Evolutionary conservation across 2,329 filamentous ascomycete species (phyloP), one percentile per base, ranked within the genome.

Genomic region (Colletotrichum sp.): DNA sequence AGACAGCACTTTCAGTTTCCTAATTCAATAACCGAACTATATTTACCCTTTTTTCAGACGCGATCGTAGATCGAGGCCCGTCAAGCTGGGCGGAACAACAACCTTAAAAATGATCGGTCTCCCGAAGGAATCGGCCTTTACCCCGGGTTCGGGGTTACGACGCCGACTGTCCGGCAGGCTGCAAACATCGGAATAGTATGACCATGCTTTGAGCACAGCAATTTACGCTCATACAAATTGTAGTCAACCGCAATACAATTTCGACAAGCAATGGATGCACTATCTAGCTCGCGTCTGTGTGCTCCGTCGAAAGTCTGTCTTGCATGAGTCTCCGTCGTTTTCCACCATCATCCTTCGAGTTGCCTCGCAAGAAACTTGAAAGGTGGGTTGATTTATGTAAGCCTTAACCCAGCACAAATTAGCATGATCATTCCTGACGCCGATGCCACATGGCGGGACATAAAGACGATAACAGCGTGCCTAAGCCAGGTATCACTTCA

Each of bases 171-270:
- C 44, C 44, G 11, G 44, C 2, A 52, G 44, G 11, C 44, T 52
- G 6, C 44, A 52, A 22, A 52, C 6, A 22, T 22, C 4, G n/a
- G 6, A 52, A 13, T 13, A 52, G 44, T 4, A 22, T 22, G 2
- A 22, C 39, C 2, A 44, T 44, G 39, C 5, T 44, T 4, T 49
- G 6, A n/a, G 0, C 19, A 19, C 3, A 49, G 3, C 9, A n/a
- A 3, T 11, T 44, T 6, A 1, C 13, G 16, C 8, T 1, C 19
- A n/a, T 22, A 22, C 44, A 22, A 12, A 13, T 12, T 49, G 3
- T 1, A 2, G 1, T 49, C 19, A n/a, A 22, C 9, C 9, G 1
- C 11, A n/a, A 2, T 1, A 5, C 9, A 3, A 11, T 7, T 49
- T 49, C 19, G 44, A 49, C 0, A 1, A 49, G 44, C 3, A 22